Conservation (phyloP, 1,284 basidiomycete species). For the Ustilago curta region DNA sequence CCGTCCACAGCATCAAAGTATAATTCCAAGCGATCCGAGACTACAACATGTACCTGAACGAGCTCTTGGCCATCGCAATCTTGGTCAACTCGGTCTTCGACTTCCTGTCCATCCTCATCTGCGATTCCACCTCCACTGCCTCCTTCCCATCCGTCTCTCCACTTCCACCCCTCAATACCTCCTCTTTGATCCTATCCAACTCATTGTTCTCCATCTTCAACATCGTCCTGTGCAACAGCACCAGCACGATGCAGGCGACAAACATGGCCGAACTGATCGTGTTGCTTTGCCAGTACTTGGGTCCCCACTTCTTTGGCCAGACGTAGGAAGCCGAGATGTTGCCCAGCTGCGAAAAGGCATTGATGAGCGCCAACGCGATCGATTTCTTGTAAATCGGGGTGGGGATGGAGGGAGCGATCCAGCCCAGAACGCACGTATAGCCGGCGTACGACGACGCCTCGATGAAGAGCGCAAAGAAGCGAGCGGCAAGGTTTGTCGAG, state of each 20-base stretch:
- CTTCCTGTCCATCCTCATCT: not conserved
- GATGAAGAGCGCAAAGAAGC: constrained; percentile 59
- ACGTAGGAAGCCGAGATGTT: constrained; percentile 70
- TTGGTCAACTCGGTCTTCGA: constrained; percentile 25
- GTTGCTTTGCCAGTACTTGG: constrained; percentile 58
- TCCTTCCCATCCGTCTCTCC: constrained; percentile 5
- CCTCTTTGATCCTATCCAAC: constrained; percentile 36
- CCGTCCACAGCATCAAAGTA: too few relatives aligned
- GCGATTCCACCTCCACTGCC: constrained; percentile 18
- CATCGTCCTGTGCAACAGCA: constrained; percentile 44
- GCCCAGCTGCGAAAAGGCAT: constrained; percentile 71
- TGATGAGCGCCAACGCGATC: constrained; percentile 61
- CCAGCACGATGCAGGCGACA: constrained; percentile 45
- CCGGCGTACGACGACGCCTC: constrained; percentile 51
- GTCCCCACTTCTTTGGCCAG: constrained; percentile 54
- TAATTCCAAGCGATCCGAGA: not conserved
- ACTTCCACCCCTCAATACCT: not conserved
- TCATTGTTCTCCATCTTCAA: constrained; percentile 45
- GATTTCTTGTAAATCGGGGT: constrained; percentile 57
- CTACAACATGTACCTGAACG: constrained; percentile 48
- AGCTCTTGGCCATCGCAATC: constrained; percentile 46
- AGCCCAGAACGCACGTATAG: constrained; percentile 52
- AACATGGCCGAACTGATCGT: constrained; percentile 47
- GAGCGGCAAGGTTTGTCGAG: constrained; percentile 31
- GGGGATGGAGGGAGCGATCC: constrained; percentile 54